Base-by-base conservation (phyloP, 2,329 filamentous ascomycete species). In the Hymenoscyphus scutula region DNA sequence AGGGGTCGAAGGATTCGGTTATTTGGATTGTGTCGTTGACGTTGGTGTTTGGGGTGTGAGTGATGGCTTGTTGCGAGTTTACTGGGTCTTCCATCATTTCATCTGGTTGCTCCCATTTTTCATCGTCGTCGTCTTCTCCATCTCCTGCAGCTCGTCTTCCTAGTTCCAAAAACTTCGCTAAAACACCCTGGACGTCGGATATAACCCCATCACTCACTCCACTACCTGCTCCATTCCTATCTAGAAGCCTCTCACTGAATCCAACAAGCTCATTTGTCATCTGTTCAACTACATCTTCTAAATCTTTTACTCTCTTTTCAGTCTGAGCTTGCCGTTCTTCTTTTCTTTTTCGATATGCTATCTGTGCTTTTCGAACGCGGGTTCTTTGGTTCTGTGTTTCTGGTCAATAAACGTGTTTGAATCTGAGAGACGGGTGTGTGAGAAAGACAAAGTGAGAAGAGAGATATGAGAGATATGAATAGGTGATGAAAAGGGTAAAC, bases 211-310 rank as follows among this genome's bases (percentile, higher is more conserved):
- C 48, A 48, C 58, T 27, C 1, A 56, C 15, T 41, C 29, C 56
- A 7, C 55, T 30, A 15, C 23, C 58, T 6, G 64, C n/a, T 37
- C 3, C 34, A 37, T 37, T 37, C 13, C 34, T 37, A 2, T 37
- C 17, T 5, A 37, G 13, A 3, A 67, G 45, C 2, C 48, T 30
- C 30, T 65, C 63, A 25, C 65, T 68, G 23, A 67, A 65, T 1
- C 53, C 59, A 17, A 67, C 34, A 32, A 68, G 63, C 10, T 55
- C 56, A 53, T 59, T 64, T 27, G 58, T 64, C 65, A 67, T 68
- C 34, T 62, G 58, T 27, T 67, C 66, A 13, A 68, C 62, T 2
- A 68, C 56, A n/a, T 38, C 54, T 38, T 67, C 65, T 6, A 68
- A 60, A 15, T 63, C 62, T 41, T 54, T 54, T 19, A 61, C 59